Base-by-base conservation (phyloP, 2,329 filamentous ascomycete genomes). In the Curvularia lunata region DNA sequence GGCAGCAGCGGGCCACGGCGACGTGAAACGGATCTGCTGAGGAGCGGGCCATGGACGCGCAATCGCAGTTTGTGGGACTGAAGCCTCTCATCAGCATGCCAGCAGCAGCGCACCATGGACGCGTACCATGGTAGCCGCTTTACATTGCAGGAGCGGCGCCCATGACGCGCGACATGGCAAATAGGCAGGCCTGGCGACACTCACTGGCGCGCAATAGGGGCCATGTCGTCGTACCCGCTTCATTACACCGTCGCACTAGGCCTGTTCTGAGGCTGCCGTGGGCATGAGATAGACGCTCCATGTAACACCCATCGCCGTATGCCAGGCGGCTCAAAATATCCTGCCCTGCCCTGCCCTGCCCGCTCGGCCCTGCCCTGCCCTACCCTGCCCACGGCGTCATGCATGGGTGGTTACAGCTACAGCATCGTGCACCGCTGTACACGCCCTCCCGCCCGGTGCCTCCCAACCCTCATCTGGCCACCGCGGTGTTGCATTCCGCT, bases 21-120 rank as follows among this genome's bases (percentile, higher is more conserved):
- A 63, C 53, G 48, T 73, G 72, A 75, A 75, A 75, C 72, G 59
- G 68, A 71, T 69, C 64, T 66, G 66, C 69, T 62, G 65, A 63
- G 58, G 65, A 62, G 56, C 59, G 59, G 52, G 54, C 46, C 34
- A 42, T 66, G 68, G 64, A 73, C 73, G 69, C 71, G 73, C 71
- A 75, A 75, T 65, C 70, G 30, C 21, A n/a, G 16, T 19, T 37
- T 23, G 45, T n/a, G 37, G 32, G n/a, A n/a, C n/a, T n/a, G n/a
- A n/a, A n/a, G n/a, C n/a, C 8, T n/a, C 40, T 25, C n/a, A 19
- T 41, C 40, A 12, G 28, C 10, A 8, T 9, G 28, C 28, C 4
- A 30, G 28, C 28, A 30, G 7, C 28, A 30, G 28, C 23, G 23
- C 6, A 30, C 25, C 25, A 27, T 27, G 34, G 51, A 54, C 56